Conservation (phyloP, 2,329 filamentous ascomycete species). For the Camillea tinctor region DNA sequence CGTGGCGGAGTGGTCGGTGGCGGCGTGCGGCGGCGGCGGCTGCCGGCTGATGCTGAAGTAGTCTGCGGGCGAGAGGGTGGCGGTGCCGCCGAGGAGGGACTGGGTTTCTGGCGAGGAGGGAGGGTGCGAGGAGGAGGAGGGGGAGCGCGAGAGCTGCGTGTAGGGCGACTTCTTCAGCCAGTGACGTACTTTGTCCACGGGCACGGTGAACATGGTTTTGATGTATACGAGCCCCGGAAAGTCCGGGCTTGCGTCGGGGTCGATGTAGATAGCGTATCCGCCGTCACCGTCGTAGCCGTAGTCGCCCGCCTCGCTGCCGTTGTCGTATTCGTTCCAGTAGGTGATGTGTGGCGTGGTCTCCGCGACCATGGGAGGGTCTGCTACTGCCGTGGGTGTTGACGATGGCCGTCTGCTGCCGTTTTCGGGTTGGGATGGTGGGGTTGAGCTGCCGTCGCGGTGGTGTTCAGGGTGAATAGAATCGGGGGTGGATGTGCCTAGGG, state of each 20-base stretch:
- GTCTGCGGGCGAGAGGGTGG: conserved; percentile 15
- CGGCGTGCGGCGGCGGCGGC: background rate
- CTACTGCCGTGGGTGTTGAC: conserved; percentile 9
- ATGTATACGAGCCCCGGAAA: conserved; percentile 66
- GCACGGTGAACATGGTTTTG: conserved; percentile 48
- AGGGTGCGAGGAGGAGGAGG: conserved; percentile 6
- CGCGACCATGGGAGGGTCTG: background rate
- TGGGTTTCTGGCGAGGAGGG: conserved; percentile 23
- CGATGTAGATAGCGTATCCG: conserved; percentile 71
- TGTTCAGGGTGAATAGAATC: conserved; percentile 13
- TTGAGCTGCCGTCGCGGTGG: conserved; percentile 7
- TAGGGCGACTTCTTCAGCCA: conserved; percentile 44
- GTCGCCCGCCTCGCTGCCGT: conserved; percentile 65
- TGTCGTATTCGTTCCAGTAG: conserved; percentile 88
- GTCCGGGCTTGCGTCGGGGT: conserved; percentile 60
- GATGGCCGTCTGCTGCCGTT: conserved; percentile 20
- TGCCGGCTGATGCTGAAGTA: conserved; percentile 28
- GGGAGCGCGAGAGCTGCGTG: background rate
- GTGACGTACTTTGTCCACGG: conserved; percentile 49
- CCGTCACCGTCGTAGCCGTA: conserved; percentile 55
- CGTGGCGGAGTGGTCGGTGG: conserved; percentile 27
- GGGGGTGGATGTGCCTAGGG: conserved; percentile 25
- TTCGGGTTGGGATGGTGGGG: conserved; percentile 10
- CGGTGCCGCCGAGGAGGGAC: conserved; percentile 23
- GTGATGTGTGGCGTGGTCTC: conserved; percentile 8